Evolutionary conservation across 306 rosid species (phyloP).

Genomic region (Myrica gale): DNA sequence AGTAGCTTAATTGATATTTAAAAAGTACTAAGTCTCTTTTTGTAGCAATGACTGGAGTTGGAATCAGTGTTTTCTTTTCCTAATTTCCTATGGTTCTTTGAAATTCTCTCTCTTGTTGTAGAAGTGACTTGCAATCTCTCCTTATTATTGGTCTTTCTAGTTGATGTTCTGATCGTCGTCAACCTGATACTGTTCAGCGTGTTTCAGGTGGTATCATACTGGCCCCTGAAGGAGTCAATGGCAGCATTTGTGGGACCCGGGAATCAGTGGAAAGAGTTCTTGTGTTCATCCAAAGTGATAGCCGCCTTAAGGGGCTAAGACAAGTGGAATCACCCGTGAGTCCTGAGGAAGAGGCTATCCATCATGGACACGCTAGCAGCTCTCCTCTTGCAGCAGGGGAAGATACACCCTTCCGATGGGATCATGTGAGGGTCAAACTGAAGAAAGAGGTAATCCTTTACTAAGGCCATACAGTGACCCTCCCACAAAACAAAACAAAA

Average conservation of each 20-base stretch:
- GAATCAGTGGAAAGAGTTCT: constrained; percentile 75
- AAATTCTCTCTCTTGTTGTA: background rate
- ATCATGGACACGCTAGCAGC: constrained; percentile 67
- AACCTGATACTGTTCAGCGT: constrained; percentile 73
- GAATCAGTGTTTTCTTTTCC: background rate
- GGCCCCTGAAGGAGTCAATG: constrained; percentile 89
- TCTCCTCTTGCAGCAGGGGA: constrained; percentile 97
- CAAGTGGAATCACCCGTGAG: constrained; percentile 78
- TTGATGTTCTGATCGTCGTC: constrained; percentile 8
- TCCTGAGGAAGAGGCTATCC: constrained; percentile 94
- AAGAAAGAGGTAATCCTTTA: constrained; percentile 72
- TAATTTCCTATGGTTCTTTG: background rate
- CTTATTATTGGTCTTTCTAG: background rate
- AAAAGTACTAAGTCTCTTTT: background rate
- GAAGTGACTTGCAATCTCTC: background rate
- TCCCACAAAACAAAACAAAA: too few species aligned
- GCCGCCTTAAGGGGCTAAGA: constrained; percentile 61
- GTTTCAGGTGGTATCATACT: constrained; percentile 97
- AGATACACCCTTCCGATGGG: constrained; percentile 91
- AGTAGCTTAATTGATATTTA: background rate
- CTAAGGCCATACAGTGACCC: background rate
- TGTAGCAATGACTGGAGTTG: background rate
- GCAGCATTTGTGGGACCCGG: constrained; percentile 82
- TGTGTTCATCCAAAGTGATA: constrained; percentile 63
- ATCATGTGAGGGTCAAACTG: constrained; percentile 93